These are phyloP conservation scores for Platanthera zijinensis DNA, from an alignment of 106 monocot species.

Conservation along the genomic window DNA sequence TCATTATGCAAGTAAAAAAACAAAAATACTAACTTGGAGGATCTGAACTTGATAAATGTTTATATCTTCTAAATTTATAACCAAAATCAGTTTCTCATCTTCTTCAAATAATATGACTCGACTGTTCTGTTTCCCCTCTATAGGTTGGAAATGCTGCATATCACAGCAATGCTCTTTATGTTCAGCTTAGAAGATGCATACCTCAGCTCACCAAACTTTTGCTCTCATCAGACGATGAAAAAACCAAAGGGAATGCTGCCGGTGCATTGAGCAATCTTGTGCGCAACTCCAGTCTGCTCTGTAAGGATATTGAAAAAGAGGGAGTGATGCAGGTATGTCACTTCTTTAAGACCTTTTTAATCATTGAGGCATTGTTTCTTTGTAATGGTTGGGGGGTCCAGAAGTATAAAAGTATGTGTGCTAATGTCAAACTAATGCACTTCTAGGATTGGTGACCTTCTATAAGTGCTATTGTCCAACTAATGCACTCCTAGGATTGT, in stretches of 20 bases:
- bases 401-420: too few species aligned
- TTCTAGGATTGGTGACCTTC: too few species aligned
- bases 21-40: too few species aligned
- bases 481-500: too few species aligned
- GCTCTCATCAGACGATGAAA: constrained; percentile 73
- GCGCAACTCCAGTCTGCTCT: constrained; percentile 67
- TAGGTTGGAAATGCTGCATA: constrained; percentile 95
- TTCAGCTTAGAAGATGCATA: constrained; percentile 63
- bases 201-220: constrained; percentile 77
- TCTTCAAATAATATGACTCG: background rate
- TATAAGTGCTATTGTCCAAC: too few species aligned
- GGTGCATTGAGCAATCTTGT: constrained; percentile 96
- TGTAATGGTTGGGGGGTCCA: too few species aligned
- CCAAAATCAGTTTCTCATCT: background rate
- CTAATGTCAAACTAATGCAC: too few species aligned
- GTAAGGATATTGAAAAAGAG: constrained; percentile 63
- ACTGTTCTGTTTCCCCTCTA: constrained; percentile 9
- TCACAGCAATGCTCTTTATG: constrained; percentile 72
- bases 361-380: too few species aligned
- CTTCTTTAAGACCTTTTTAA: too few species aligned
- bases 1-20: too few species aligned
- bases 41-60: background rate
- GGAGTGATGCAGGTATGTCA: constrained; percentile 77
- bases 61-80: background rate
- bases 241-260: constrained; percentile 93